These are phyloP conservation scores for Glaciozyma martinii DNA, from an alignment of 768 basidiomycete species.

Conservation along the genomic window DNA sequence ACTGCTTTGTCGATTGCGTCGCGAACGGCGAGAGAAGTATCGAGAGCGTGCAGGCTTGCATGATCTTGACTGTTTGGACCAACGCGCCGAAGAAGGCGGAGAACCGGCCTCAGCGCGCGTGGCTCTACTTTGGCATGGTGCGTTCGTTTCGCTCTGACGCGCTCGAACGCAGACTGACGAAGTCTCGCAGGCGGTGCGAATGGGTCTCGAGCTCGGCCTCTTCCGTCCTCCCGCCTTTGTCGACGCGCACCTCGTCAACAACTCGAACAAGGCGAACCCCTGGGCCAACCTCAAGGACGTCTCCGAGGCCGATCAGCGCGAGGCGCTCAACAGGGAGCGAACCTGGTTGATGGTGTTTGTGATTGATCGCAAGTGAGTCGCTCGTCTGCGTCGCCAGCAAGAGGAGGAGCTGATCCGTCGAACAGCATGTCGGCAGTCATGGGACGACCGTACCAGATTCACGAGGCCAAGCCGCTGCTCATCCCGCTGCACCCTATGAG, in stretches of 20 bases:
- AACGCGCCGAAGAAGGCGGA: constrained; percentile 79
- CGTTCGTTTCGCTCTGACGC: not conserved
- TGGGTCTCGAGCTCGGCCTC: constrained; percentile 70
- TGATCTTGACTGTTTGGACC: constrained; percentile 78
- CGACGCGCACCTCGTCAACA: constrained; percentile 16
- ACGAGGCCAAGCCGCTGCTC: constrained; percentile 22
- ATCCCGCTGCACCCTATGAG: constrained; percentile 21
- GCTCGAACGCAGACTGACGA: not conserved
- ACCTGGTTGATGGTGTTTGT: constrained; percentile 61
- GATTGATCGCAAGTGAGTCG: constrained; percentile 17
- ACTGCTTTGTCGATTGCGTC: constrained; percentile 60
- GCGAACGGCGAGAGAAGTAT: constrained; percentile 65
- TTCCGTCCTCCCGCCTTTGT: constrained; percentile 18
- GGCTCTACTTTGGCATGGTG: constrained; percentile 52
- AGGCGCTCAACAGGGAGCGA: constrained; percentile 86
- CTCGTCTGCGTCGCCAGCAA: not conserved
- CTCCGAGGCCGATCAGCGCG: constrained; percentile 57
- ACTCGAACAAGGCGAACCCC: constrained; percentile 2
- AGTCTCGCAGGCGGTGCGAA: constrained; percentile 45
- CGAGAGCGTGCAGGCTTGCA: constrained; percentile 63
- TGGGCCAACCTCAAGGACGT: constrained; percentile 62
- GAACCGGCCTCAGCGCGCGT: constrained; percentile 52
- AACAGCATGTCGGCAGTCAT: constrained; percentile 22
- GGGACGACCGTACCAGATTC: constrained; percentile 28
- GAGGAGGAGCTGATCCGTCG: not conserved